Conservation (phyloP, 2,329 filamentous ascomycete genomes). For the Alternaria sp. region DNA sequence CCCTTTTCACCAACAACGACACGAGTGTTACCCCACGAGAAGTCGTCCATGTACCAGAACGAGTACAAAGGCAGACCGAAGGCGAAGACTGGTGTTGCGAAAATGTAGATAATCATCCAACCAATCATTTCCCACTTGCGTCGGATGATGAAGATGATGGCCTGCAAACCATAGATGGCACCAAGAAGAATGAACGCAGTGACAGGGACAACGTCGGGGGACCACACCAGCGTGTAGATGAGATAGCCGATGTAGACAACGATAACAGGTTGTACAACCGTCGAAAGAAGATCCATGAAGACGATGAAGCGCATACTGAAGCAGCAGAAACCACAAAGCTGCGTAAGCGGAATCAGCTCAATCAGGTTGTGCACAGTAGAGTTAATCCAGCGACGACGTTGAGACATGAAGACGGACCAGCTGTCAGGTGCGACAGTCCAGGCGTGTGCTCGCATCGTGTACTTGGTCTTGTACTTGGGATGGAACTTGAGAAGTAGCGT, state of each 20-base stretch:
- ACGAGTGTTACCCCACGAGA: constrained; percentile 99
- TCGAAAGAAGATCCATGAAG: constrained; percentile 90
- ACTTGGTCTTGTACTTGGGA: constrained; percentile 97
- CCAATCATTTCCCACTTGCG: constrained; percentile 99
- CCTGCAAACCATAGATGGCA: constrained; percentile 97
- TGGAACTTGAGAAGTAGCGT: constrained; percentile 93
- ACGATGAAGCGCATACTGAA: constrained; percentile 99
- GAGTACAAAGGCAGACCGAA: constrained; percentile 89
- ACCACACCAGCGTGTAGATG: constrained; percentile 72
- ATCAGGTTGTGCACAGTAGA: constrained; percentile 97
- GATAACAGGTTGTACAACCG: constrained; percentile 88
- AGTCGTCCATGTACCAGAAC: constrained; percentile 99
- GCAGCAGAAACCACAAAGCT: constrained; percentile 99
- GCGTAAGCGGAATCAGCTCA: constrained; percentile 89
- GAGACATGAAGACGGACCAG: constrained; percentile 93
- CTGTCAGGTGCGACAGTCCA: constrained; percentile 97
- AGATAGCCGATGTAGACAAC: constrained; percentile 90
- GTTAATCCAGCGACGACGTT: constrained; percentile 99
- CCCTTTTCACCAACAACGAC: constrained; percentile 93
- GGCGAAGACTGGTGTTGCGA: constrained; percentile 90
- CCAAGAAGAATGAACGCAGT: constrained; percentile 89
- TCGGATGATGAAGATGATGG: constrained; percentile 93
- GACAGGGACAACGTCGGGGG: constrained; percentile 72
- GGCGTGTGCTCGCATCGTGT: constrained; percentile 87
- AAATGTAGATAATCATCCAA: constrained; percentile 96